A percentile compares a stretch with the other conserved stretches of the same genome.
These are phyloP conservation scores for Lodderomyces jiufengensis DNA, from an alignment of 1,139 yeast genomes.

Conservation along the genomic window DNA sequence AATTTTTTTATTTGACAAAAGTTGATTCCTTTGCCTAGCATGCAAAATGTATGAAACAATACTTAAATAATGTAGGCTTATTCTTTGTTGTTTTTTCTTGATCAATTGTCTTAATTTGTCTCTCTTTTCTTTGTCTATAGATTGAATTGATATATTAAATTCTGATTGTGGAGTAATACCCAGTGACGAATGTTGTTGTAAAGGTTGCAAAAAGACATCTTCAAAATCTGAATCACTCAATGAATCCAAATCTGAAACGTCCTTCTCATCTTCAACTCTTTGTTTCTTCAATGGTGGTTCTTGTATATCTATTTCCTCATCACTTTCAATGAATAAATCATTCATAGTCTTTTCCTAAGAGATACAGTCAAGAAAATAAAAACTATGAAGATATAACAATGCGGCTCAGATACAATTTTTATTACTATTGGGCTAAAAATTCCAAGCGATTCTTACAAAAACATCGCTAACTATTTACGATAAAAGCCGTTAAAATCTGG, in stretches of 20 bases:
- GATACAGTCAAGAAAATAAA: background rate
- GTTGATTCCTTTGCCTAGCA: conserved; percentile 23
- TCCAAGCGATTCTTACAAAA: too few relatives aligned
- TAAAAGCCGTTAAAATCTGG: too few relatives aligned
- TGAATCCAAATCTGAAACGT: conserved; percentile 19
- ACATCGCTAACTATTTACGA: too few relatives aligned
- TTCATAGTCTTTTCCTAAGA: background rate
- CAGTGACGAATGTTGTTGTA: background rate
- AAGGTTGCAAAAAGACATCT: conserved; percentile 2
- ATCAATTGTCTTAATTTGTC: conserved; percentile 10
- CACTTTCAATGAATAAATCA: conserved; percentile 9
- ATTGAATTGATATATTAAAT: conserved; percentile 12
- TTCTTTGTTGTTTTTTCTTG: conserved; percentile 12
- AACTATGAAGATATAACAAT: too few relatives aligned
- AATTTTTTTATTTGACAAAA: conserved; percentile 20
- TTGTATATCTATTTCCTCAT: conserved; percentile 8
- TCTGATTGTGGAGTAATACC: conserved; percentile 5
- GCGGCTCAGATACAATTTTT: too few relatives aligned
- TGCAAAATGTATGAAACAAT: conserved; percentile 25
- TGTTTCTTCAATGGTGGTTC: conserved; percentile 8
- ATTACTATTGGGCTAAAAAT: too few relatives aligned
- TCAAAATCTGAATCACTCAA: conserved; percentile 3
- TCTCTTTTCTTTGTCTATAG: conserved; percentile 7
- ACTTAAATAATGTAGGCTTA: conserved; percentile 24
- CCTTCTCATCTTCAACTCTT: conserved; percentile 4